Conservation (phyloP, 805 yeast species). For the Henningerozyma blattae region DNA sequence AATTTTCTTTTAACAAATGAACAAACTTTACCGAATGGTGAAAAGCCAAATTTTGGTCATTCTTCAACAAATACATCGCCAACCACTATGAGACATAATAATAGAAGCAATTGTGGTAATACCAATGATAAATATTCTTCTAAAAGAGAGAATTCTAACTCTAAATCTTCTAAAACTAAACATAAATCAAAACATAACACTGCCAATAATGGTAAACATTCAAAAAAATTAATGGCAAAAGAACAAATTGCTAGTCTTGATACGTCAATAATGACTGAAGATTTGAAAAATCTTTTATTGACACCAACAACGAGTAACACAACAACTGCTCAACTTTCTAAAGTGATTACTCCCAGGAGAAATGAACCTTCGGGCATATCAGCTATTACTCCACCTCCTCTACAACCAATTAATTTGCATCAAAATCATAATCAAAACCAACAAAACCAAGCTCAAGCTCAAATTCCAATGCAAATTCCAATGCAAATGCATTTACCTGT, state of each 20-base stretch:
- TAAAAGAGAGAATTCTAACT: conserved; percentile 1
- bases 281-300: conserved; percentile 8
- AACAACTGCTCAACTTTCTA: too few relatives aligned
- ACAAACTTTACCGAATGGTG: conserved; percentile 22
- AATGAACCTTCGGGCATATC: too few relatives aligned
- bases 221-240: not conserved
- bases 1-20: too few relatives aligned
- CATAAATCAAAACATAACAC: not conserved
- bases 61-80: conserved; percentile 2
- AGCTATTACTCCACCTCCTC: too few relatives aligned
- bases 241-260: conserved; percentile 1
- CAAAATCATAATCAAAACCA: too few relatives aligned
- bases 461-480: too few relatives aligned
- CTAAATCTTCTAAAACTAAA: not conserved
- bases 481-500: too few relatives aligned
- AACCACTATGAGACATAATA: not conserved
- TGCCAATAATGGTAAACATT: not conserved
- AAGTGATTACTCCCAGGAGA: too few relatives aligned
- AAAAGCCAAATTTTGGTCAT: conserved; percentile 23
- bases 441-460: too few relatives aligned
- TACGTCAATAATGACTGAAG: conserved; percentile 6
- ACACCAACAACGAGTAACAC: not conserved
- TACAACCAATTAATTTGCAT: too few relatives aligned
- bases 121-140: not conserved
- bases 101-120: not conserved